These are phyloP conservation scores for Yamadazyma sp. DNA, from an alignment of 1,139 yeast genomes.

Conservation along the genomic window DNA sequence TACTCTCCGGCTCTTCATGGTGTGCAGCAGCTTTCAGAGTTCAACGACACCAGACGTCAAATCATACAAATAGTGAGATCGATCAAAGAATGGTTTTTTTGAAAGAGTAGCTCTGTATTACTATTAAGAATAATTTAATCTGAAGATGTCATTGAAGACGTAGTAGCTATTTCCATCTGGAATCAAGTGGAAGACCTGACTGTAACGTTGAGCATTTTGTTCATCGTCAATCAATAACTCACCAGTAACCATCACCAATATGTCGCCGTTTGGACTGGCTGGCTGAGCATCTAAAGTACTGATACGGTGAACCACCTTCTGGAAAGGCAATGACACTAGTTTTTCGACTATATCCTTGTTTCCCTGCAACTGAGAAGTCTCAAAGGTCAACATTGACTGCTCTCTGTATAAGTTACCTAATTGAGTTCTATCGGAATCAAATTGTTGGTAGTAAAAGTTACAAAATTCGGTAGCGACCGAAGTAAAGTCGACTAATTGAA, in stretches of 20 bases:
- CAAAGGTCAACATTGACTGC: conserved; percentile 96
- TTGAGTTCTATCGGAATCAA: conserved; percentile 89
- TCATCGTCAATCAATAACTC: conserved; percentile 92
- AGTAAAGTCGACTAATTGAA: conserved; percentile 61
- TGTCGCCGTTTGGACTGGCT: conserved; percentile 90
- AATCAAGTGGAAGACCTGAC: conserved; percentile 95
- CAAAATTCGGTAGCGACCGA: conserved; percentile 82
- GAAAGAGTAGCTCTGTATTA: no score
- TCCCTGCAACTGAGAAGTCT: conserved; percentile 92
- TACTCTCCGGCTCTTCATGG: no score
- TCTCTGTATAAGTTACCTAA: conserved; percentile 94
- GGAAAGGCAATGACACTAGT: conserved; percentile 82
- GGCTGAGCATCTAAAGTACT: conserved; percentile 98
- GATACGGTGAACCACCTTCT: conserved; percentile 88
- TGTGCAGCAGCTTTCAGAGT: no score
- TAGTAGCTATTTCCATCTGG: conserved; percentile 91
- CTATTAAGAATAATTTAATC: conserved; percentile 70
- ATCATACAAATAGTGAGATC: no score
- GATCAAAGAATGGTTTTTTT: no score
- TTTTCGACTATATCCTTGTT: conserved; percentile 90
- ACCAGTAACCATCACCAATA: conserved; percentile 97
- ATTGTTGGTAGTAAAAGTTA: conserved; percentile 91
- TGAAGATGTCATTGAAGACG: conserved; percentile 94
- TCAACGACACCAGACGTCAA: no score
- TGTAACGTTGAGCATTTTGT: conserved; percentile 90